A percentile compares a stretch with the other conserved stretches of the same genome.
phyloP scores from a whole-genome alignment of 164 flowering plant genomes.

The Pachysandra terminalis region DNA sequence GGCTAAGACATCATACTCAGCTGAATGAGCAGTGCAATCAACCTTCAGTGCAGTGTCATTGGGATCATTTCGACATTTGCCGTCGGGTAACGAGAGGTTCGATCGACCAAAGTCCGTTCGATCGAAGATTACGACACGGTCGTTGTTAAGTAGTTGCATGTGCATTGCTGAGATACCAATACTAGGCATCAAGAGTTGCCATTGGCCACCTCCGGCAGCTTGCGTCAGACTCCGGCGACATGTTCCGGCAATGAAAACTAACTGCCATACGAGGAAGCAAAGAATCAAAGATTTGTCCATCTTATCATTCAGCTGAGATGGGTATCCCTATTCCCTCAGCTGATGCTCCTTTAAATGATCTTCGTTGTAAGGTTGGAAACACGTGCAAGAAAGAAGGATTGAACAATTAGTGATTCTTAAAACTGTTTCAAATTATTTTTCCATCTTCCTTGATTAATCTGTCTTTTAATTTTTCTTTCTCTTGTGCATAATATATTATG shows the following conservation, averaged over 20 bases:
- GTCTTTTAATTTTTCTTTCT: not conserved
- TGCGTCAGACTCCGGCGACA: slow-evolving; percentile 5
- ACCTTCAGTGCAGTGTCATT: slow-evolving; percentile 23
- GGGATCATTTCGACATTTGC: slow-evolving; percentile 48
- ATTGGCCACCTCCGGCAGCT: slow-evolving; percentile 46
- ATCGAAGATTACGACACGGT: slow-evolving; percentile 79
- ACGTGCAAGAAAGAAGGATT: not conserved
- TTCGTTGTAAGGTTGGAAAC: not conserved
- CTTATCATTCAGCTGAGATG: not conserved
- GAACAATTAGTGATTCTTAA: not conserved
- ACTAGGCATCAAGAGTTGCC: slow-evolving; percentile 53
- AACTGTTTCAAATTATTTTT: not conserved
- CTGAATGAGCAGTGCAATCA: slow-evolving; percentile 88
- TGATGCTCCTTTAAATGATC: not conserved
- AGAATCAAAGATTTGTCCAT: not conserved
- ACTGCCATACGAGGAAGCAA: slow-evolving; percentile 13
- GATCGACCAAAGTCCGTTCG: slow-evolving; percentile 82
- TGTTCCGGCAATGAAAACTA: slow-evolving; percentile 6
- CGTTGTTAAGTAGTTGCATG: slow-evolving; percentile 82
- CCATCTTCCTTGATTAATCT: not conserved
- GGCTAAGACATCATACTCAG: slow-evolving; percentile 48
- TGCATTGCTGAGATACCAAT: slow-evolving; percentile 86
- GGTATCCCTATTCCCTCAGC: too few relatives aligned
- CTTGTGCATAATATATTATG: not conserved
- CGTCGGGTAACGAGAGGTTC: slow-evolving; percentile 55